Base-by-base conservation (phyloP, 139 green algal genomes). In the Auxenochlorella pyrenoidosa region DNA sequence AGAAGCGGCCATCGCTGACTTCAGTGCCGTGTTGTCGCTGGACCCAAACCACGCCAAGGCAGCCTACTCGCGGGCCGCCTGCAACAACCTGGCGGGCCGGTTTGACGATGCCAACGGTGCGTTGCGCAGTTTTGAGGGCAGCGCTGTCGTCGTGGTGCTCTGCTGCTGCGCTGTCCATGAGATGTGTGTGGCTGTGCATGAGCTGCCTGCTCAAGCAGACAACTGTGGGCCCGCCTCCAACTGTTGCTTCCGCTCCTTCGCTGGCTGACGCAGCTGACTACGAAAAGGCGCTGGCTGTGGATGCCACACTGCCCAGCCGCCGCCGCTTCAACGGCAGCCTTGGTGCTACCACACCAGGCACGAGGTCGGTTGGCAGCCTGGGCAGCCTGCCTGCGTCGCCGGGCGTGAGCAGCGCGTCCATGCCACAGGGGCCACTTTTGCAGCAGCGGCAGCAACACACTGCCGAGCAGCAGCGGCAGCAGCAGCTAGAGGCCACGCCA, bases 1-100 rank as follows among this genome's bases (percentile, higher is more conserved):
- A 41, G 92, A 96, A 36, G 76, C 92, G 10, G 95, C 95, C 4
- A 96, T 97, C 26, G 51, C 63, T 0, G 89, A 93, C 86, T 96
- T 95, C 90, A 93, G 86, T 6, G 77, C 72, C 4, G 93, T 94
- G 21, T 91, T 98, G 16, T 47, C 88, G 5, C 79, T 96, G 43
- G 92, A 97, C 36, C 93, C 95, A 3, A 88, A 91, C 44, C 92
- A 97, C 80, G 87, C 93, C 63, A 97, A 97, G 73, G 95, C 95
- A 28, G 84, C 92, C 3, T 97, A 97, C 85, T 90, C 92, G 3
- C 90, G 95, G 19, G 95, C 86, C 0, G 93, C 92, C 16, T 97
- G 95, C 91, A 87, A 91, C 43, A 97, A 96, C 85, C 85, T 93
- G 3, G 92, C 93, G 77, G 95, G 92, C 5, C 86, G 94, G 16